Evolutionary conservation across 768 basidiomycete species (phyloP).

Genomic region (Clavulina sp.): DNA sequence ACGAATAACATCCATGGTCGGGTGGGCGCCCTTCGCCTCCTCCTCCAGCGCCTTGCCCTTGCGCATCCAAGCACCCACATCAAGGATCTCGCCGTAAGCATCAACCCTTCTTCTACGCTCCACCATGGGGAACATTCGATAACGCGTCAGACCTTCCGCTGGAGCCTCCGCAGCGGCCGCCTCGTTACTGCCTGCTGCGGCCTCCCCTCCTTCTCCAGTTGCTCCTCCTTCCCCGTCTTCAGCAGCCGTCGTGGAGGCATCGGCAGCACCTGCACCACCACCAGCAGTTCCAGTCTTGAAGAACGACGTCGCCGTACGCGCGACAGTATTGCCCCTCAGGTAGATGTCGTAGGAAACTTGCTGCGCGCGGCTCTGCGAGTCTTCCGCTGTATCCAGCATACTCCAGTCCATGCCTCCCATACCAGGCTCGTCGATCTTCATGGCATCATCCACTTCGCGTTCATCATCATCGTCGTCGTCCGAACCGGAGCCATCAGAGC

Average conservation of each 20-base stretch:
- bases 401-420: conserved; percentile 50
- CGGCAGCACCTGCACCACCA: conserved; percentile 33
- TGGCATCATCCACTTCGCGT: conserved; percentile 15
- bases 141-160: conserved; percentile 28
- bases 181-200: no score
- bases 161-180: background rate
- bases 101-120: conserved; percentile 87
- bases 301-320: conserved; percentile 57
- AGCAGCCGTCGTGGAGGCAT: background rate
- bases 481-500: conserved; percentile 46
- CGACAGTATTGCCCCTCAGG: conserved; percentile 90
- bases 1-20: conserved; percentile 22
- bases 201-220: no score
- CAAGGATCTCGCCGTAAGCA: conserved; percentile 87
- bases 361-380: conserved; percentile 45
- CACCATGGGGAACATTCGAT: conserved; percentile 93
- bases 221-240: no score
- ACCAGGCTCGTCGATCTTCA: conserved; percentile 16
- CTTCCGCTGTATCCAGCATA: conserved; percentile 50
- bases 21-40: conserved; percentile 57
- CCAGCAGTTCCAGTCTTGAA: conserved; percentile 66
- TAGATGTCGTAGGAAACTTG: conserved; percentile 89
- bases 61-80: conserved; percentile 89
- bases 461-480: conserved; percentile 39
- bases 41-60: conserved; percentile 85